These are phyloP conservation scores for Fusarium devonianum DNA, from an alignment of 2,329 filamentous ascomycete species.

Conservation along the genomic window DNA sequence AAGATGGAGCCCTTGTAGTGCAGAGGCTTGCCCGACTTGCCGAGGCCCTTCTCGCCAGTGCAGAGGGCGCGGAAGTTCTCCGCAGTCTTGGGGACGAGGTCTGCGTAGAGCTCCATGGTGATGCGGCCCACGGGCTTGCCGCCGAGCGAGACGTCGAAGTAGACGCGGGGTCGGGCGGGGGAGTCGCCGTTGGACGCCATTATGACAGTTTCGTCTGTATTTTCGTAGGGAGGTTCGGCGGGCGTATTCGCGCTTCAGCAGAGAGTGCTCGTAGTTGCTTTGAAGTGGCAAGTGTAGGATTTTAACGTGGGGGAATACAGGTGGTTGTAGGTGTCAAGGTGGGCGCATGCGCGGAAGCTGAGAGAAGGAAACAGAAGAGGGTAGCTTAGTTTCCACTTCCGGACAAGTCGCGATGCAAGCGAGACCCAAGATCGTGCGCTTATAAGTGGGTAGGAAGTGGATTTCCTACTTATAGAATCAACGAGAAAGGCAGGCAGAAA, in stretches of 20 bases:
- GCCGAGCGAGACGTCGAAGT: conserved; percentile 90
- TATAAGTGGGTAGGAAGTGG: conserved; percentile 33
- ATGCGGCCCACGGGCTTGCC: conserved; percentile 77
- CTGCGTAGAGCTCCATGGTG: conserved; percentile 80
- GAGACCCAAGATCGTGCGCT: conserved; percentile 31
- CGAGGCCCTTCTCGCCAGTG: conserved; percentile 90
- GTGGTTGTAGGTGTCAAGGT: background rate
- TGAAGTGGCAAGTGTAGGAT: conserved; percentile 5
- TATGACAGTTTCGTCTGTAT: conserved; percentile 13
- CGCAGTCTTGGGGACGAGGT: conserved; percentile 89
- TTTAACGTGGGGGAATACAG: conserved; percentile 13
- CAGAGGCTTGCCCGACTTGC: conserved; percentile 82
- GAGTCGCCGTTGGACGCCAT: conserved; percentile 54
- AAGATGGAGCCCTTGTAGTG: conserved; percentile 94
- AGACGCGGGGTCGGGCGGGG: conserved; percentile 77
- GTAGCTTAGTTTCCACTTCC: conserved; percentile 32
- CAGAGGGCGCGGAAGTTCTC: conserved; percentile 96
- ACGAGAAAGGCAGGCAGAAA: background rate
- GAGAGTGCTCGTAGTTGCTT: too few species aligned
- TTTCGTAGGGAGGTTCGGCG: too few species aligned
- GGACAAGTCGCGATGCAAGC: conserved; percentile 37
- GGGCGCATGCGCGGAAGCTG: conserved; percentile 15
- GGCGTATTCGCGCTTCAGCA: too few species aligned
- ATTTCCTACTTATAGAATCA: background rate
- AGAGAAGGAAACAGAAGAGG: conserved; percentile 37